phyloP scores from a whole-genome alignment of 306 rosid species.

The Inga leiocalycina region DNA sequence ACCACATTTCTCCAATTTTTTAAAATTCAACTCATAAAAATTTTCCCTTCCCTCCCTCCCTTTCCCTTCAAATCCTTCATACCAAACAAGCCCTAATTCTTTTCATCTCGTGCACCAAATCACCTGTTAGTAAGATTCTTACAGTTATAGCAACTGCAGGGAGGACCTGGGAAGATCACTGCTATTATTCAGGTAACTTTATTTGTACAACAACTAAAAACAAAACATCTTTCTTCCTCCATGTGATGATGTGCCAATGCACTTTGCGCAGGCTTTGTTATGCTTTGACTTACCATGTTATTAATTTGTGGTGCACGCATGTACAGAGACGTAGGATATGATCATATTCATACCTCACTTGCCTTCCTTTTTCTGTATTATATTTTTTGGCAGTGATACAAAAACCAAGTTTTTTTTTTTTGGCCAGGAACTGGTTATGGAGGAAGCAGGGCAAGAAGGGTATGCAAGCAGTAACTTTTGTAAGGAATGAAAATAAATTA shows the following conservation, averaged over 20 bases:
- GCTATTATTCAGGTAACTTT: slow-evolving; percentile 59
- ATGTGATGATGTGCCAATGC: background rate
- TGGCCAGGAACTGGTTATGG: slow-evolving; percentile 69
- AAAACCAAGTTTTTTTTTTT: slow-evolving; percentile 22
- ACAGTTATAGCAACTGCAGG: slow-evolving; percentile 48
- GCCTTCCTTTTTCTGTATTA: slow-evolving; percentile 21
- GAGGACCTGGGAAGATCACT: slow-evolving; percentile 77
- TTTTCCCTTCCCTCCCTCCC: too few relatives aligned
- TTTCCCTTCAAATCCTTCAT: too few relatives aligned
- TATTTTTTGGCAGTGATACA: background rate
- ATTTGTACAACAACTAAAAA: slow-evolving; percentile 8
- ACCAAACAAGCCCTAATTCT: background rate
- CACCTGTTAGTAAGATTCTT: background rate
- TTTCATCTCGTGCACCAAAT: background rate
- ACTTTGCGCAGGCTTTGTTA: slow-evolving; percentile 9
- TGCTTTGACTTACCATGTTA: background rate
- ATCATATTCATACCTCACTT: background rate
- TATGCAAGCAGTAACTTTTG: slow-evolving; percentile 40
- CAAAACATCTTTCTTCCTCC: background rate
- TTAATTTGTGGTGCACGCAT: slow-evolving; percentile 2
- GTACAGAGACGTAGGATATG: slow-evolving; percentile 6
- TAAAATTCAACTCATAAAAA: too few relatives aligned
- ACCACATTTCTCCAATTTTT: too few relatives aligned
- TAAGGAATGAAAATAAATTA: slow-evolving; percentile 8
- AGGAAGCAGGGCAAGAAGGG: slow-evolving; percentile 64